A percentile compares a stretch with the other conserved stretches of the same genome.
These are phyloP conservation scores for Cutaneotrichosporon daszewskae DNA, from an alignment of 1,284 basidiomycete species.

Conservation along the genomic window DNA sequence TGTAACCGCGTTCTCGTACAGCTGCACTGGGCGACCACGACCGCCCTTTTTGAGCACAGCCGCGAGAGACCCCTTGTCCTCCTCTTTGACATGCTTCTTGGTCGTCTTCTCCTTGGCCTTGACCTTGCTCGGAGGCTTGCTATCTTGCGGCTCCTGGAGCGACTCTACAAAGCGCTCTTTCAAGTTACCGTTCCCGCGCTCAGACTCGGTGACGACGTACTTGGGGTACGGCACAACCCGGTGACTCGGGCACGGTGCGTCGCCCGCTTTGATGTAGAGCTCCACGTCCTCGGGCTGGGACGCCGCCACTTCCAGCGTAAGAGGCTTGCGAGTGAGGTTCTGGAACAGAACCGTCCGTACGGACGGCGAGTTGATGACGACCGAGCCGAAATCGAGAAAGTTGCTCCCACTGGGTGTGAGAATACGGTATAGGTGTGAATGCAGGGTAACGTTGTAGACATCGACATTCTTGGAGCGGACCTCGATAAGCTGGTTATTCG, in stretches of 20 bases:
- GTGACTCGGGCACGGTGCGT: slow-evolving; percentile 16
- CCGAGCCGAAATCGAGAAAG: slow-evolving; percentile 52
- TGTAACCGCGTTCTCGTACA: slow-evolving; percentile 47
- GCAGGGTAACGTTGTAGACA: slow-evolving; percentile 51
- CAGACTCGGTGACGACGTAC: too few relatives aligned
- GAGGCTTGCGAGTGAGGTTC: slow-evolving; percentile 43
- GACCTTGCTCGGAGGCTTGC: slow-evolving; percentile 17
- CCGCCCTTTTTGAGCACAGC: slow-evolving; percentile 49
- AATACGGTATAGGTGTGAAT: slow-evolving; percentile 53
- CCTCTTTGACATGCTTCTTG: slow-evolving; percentile 9
- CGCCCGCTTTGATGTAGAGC: slow-evolving; percentile 46
- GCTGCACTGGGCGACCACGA: slow-evolving; percentile 48
- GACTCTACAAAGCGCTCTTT: slow-evolving; percentile 53
- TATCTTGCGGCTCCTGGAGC: slow-evolving; percentile 28
- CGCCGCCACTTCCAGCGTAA: slow-evolving; percentile 49
- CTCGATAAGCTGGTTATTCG: slow-evolving; percentile 50
- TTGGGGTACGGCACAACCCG: slow-evolving; percentile 3
- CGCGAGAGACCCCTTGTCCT: slow-evolving; percentile 29
- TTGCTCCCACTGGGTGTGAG: slow-evolving; percentile 51
- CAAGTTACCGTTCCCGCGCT: slow-evolving; percentile 23
- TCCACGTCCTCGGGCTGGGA: slow-evolving; percentile 52
- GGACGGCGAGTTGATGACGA: slow-evolving; percentile 50
- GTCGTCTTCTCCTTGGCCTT: slow-evolving; percentile 10
- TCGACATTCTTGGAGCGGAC: slow-evolving; percentile 51
- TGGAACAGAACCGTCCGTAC: slow-evolving; percentile 50